Percentiles rank a stretch among this genome's conserved stretches.
Conservation (phyloP, 805 yeast genomes). For the Teunomyces atbi region DNA sequence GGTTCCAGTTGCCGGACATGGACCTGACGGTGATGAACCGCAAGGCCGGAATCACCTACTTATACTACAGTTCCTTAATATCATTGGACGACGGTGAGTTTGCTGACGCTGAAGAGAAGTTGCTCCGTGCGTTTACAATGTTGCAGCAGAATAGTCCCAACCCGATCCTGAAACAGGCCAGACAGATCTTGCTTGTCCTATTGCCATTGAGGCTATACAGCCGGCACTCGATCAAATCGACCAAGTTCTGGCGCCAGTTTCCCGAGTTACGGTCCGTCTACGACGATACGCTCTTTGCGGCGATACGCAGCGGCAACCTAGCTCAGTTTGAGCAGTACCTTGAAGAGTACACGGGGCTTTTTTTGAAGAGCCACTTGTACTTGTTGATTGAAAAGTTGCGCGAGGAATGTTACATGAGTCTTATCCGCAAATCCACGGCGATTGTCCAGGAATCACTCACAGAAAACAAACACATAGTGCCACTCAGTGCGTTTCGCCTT, state of each 20-base stretch:
- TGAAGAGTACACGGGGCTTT: constrained; percentile 42
- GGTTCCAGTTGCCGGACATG: constrained; percentile 52
- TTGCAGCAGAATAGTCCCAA: constrained; percentile 20
- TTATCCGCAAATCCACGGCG: constrained; percentile 42
- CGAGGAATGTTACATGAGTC: constrained; percentile 47
- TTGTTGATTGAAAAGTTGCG: constrained; percentile 54
- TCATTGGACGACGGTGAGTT: constrained; percentile 66
- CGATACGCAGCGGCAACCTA: constrained; percentile 57
- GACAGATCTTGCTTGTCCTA: constrained; percentile 54
- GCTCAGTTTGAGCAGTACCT: constrained; percentile 47
- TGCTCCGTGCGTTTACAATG: constrained; percentile 49
- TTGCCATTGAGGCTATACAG: constrained; percentile 62
- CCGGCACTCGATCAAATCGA: constrained; percentile 42
- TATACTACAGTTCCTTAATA: constrained; percentile 68
- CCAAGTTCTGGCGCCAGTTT: constrained; percentile 34
- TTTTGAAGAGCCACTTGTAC: constrained; percentile 61
- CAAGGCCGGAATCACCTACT: constrained; percentile 55
- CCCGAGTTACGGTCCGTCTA: constrained; percentile 46
- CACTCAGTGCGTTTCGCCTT: constrained; percentile 41
- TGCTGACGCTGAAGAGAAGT: constrained; percentile 46
- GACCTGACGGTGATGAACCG: constrained; percentile 37
- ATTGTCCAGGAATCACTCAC: constrained; percentile 25
- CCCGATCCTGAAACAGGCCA: constrained; percentile 26
- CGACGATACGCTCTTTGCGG: constrained; percentile 43
- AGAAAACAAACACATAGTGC: constrained; percentile 33